Percentiles rank a stretch among this genome's conserved stretches.
These are phyloP conservation scores for Capronia coronata DNA, from an alignment of 2,329 filamentous ascomycete species.

Conservation along the genomic window DNA sequence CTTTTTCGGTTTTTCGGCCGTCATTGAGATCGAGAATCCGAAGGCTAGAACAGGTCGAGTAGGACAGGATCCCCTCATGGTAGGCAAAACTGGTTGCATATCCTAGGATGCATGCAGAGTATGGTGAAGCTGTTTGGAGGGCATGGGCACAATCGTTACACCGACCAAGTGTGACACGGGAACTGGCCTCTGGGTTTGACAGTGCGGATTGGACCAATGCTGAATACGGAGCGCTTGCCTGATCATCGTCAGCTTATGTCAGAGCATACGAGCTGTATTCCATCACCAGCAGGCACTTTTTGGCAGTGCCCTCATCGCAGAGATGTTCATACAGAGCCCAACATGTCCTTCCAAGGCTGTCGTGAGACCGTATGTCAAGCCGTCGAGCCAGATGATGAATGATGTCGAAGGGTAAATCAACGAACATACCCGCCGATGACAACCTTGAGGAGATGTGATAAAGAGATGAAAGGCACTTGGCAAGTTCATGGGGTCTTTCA, in stretches of 20 bases:
- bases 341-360: constrained; percentile 51
- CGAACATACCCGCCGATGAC: constrained; percentile 19
- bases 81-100: constrained; percentile 58
- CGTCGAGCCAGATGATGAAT: constrained; percentile 51
- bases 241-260: constrained; percentile 21
- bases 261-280: not conserved
- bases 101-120: constrained; percentile 54
- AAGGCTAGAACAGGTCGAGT: constrained; percentile 50
- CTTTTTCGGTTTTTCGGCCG: constrained; percentile 46
- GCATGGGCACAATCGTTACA: constrained; percentile 55
- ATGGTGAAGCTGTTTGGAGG: constrained; percentile 51
- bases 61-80: constrained; percentile 58
- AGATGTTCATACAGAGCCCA: constrained; percentile 48
- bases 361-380: constrained; percentile 53
- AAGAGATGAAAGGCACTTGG: not conserved
- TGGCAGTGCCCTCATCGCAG: constrained; percentile 51
- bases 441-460: not conserved
- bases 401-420: constrained; percentile 57
- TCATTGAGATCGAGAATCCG: constrained; percentile 54
- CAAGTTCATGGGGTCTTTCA: constrained; percentile 6
- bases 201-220: constrained; percentile 37
- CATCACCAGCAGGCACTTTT: constrained; percentile 52
- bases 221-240: constrained; percentile 37
- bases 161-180: constrained; percentile 49
- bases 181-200: constrained; percentile 40